A percentile compares a stretch with the other conserved stretches of the same genome.
These are phyloP conservation scores for Albatrellus ellisii DNA, from an alignment of 768 basidiomycete genomes.

Conservation along the genomic window DNA sequence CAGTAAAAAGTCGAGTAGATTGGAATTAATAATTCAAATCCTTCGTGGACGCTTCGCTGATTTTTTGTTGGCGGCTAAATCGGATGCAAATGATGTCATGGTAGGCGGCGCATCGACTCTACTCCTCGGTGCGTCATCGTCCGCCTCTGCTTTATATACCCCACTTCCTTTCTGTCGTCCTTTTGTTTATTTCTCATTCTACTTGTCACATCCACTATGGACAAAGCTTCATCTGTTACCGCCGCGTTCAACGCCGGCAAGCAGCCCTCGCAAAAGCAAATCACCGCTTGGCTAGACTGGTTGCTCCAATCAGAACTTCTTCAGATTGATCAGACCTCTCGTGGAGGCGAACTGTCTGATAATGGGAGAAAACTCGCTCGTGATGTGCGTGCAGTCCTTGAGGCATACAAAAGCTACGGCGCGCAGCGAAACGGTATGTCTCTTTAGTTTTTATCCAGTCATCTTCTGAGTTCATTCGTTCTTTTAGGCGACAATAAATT, in stretches of 20 bases:
- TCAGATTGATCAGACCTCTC: slow-evolving; percentile 26
- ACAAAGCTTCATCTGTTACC: slow-evolving; percentile 44
- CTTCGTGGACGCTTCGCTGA: too few relatives aligned
- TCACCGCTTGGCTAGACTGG: slow-evolving; percentile 40
- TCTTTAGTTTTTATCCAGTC: not conserved
- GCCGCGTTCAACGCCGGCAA: slow-evolving; percentile 65
- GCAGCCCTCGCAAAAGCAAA: slow-evolving; percentile 48
- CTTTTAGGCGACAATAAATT: slow-evolving; percentile 45
- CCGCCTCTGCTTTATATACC: too few relatives aligned
- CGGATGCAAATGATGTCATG: too few relatives aligned
- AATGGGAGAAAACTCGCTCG: slow-evolving; percentile 40
- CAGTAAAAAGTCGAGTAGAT: too few relatives aligned
- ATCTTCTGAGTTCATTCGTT: not conserved
- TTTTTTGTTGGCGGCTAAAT: too few relatives aligned
- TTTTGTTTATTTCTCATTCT: not conserved
- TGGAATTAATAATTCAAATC: too few relatives aligned
- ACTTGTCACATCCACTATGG: slow-evolving; percentile 28
- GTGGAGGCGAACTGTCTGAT: slow-evolving; percentile 33
- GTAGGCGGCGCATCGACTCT: too few relatives aligned
- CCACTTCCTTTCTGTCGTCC: too few relatives aligned
- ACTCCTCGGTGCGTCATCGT: too few relatives aligned
- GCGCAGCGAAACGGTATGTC: slow-evolving; percentile 41
- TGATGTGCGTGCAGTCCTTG: slow-evolving; percentile 38
- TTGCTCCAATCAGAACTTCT: slow-evolving; percentile 35
- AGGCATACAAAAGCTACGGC: slow-evolving; percentile 41